Evolutionary conservation across 139 green algal genomes (phyloP).

Genomic region (Astrephomene gubernaculifera): DNA sequence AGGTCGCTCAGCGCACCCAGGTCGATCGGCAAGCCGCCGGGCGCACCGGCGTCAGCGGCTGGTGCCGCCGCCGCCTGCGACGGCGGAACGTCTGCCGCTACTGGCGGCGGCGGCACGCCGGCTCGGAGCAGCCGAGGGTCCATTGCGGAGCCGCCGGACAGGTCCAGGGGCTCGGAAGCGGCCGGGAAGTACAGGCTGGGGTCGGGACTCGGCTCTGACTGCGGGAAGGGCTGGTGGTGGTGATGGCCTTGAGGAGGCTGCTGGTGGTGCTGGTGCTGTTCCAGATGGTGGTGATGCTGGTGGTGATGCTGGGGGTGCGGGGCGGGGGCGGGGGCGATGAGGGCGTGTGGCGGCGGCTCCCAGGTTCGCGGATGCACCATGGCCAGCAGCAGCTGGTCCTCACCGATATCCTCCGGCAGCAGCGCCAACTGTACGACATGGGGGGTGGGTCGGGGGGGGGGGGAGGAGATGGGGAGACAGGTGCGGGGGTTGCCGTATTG

Average conservation of each 20-base stretch:
- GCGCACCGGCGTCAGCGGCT: background rate
- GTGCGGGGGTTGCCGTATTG: too few species aligned
- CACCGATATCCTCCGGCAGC: constrained; percentile 43
- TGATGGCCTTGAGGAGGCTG: background rate
- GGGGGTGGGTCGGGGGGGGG: background rate
- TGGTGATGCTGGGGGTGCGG: background rate
- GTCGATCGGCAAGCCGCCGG: background rate
- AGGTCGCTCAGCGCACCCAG: constrained; percentile 34
- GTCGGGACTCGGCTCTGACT: background rate
- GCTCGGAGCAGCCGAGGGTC: background rate
- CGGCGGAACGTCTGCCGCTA: background rate
- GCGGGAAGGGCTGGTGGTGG: background rate
- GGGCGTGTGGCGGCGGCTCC: background rate
- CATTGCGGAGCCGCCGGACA: background rate
- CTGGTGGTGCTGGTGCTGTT: background rate
- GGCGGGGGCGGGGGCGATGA: too few species aligned
- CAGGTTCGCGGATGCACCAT: constrained; percentile 61
- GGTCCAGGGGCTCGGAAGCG: background rate
- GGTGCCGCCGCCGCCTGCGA: background rate
- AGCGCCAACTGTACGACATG: constrained; percentile 33
- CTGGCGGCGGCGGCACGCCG: background rate
- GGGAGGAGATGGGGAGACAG: background rate
- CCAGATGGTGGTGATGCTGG: background rate
- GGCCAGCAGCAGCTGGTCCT: constrained; percentile 60
- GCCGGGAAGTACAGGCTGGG: background rate